Base-by-base conservation (phyloP, 1,284 basidiomycete species). In the Sporisorium graminicola region DNA sequence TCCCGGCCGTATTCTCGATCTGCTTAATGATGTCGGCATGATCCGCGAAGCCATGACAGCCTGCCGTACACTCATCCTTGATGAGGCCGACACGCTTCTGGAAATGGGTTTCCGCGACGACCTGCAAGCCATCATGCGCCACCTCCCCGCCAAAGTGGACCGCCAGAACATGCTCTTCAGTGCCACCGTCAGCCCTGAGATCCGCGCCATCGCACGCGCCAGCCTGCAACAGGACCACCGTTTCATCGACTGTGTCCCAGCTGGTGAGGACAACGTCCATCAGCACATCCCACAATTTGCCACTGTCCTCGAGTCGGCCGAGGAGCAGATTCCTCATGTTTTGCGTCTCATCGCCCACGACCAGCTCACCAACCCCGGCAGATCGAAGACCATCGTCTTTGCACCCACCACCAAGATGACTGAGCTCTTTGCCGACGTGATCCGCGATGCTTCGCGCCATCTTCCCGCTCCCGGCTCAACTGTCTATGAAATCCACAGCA, bases 51-150 rank as follows among this genome's bases (percentile, higher is more conserved):
- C 84, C 18, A 58, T 82, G 52, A 56, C 63, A 0, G 74, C 74
- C 0, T 89, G 88, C 31, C 91, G 92, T 70, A 81, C 94, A 91
- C 89, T 98, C 63, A 89, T 98, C 68, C 88, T 99, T 58, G 96
- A 99, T 83, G 96, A 98, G 87, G 95, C 95, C 12, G 97, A 99
- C 86, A 96, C 94, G 0, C 89, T 98, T 14, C 89, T 99, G 46
- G 95, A 98, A 77, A 94, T 98, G 92, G 96, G 96, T 77, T 99
- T 99, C 90, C 90, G 92, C 10, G 90, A 92, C 50, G 95, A 97
- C 77, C 91, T 99, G 50, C 90, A 94, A 42, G 89, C 89, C 1
- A 95, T 98, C 80, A 87, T 90, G 35, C 81, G 88, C 2, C 89
- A 89, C 77, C 88, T 98, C n/a, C 93, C 93, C 18, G 87, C 88